These are phyloP conservation scores for Colletotrichum agaves DNA, from an alignment of 2,329 filamentous ascomycete genomes.

Conservation along the genomic window DNA sequence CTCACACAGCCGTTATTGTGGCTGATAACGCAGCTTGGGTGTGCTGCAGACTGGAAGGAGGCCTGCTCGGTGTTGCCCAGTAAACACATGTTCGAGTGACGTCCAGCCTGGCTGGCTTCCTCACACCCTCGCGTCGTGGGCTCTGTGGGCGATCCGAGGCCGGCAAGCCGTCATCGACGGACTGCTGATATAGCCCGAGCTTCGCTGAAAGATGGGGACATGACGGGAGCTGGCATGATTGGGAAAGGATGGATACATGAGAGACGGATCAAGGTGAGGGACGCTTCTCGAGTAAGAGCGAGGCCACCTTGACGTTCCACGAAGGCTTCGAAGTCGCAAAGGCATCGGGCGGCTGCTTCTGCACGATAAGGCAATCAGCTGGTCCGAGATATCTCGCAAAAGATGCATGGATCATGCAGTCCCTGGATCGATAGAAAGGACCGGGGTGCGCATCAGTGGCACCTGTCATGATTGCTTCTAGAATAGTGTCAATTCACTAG, in stretches of 20 bases:
- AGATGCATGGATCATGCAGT: background rate
- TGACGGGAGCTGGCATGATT: constrained; percentile 3
- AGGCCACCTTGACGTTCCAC: constrained; percentile 2
- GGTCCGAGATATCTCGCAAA: background rate
- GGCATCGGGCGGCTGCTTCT: background rate
- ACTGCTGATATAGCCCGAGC: background rate
- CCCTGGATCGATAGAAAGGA: background rate
- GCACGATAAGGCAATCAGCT: constrained; percentile 32
- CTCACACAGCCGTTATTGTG: background rate
- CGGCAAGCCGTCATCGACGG: background rate
- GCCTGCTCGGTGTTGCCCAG: too few species aligned
- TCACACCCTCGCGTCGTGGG: too few species aligned
- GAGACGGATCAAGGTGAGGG: constrained; percentile 5
- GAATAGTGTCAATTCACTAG: too few species aligned
- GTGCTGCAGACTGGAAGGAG: too few species aligned
- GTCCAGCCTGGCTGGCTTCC: too few species aligned
- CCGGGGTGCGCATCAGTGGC: too few species aligned
- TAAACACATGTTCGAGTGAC: too few species aligned
- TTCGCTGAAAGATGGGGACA: background rate
- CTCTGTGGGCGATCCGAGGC: too few species aligned
- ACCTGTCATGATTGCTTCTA: too few species aligned
- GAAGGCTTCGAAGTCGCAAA: background rate
- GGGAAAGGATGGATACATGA: background rate
- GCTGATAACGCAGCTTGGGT: background rate
- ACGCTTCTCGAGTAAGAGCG: background rate